These are phyloP conservation scores for Passiflora organensis DNA, from an alignment of 345 rosid species.

Conservation along the genomic window DNA sequence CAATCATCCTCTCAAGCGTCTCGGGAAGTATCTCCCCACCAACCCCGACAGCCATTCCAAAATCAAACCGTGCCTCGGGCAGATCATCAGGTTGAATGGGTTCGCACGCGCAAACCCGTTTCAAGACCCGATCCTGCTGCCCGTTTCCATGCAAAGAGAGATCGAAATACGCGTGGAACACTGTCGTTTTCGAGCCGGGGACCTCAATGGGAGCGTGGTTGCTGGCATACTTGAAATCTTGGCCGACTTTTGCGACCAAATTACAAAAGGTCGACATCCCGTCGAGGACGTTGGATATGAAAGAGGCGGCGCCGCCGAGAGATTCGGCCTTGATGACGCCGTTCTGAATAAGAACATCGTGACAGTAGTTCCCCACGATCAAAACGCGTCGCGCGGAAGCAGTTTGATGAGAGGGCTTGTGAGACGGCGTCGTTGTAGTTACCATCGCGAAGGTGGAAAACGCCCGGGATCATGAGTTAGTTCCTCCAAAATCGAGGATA, in stretches of 20 bases:
- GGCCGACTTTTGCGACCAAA: constrained; percentile 65
- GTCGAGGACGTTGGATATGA: constrained; percentile 58
- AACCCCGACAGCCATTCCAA: constrained; percentile 93
- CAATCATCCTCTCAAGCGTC: constrained; percentile 77
- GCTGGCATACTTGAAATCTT: constrained; percentile 56
- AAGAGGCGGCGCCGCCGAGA: constrained; percentile 95
- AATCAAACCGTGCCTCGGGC: constrained; percentile 47
- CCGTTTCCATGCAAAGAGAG: constrained; percentile 29
- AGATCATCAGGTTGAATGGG: constrained; percentile 65
- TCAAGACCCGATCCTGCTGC: constrained; percentile 62
- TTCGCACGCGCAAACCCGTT: constrained; percentile 65
- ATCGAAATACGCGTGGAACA: constrained; percentile 77
- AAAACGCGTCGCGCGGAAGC: constrained; percentile 39
- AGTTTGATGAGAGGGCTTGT: not conserved
- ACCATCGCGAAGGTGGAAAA: constrained; percentile 9
- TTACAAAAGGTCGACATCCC: constrained; percentile 49
- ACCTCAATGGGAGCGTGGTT: constrained; percentile 38
- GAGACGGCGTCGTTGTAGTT: not conserved
- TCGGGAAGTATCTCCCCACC: constrained; percentile 89
- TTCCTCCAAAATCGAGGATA: too few relatives aligned
- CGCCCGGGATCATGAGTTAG: not conserved
- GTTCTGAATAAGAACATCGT: constrained; percentile 71
- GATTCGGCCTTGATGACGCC: constrained; percentile 57
- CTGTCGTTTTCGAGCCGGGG: constrained; percentile 50
- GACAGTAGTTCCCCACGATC: constrained; percentile 88